Evolutionary conservation across 208 protist species (phyloP), one percentile per base, ranked within the genome.

Genomic region (Wallacemonas sp.): DNA sequence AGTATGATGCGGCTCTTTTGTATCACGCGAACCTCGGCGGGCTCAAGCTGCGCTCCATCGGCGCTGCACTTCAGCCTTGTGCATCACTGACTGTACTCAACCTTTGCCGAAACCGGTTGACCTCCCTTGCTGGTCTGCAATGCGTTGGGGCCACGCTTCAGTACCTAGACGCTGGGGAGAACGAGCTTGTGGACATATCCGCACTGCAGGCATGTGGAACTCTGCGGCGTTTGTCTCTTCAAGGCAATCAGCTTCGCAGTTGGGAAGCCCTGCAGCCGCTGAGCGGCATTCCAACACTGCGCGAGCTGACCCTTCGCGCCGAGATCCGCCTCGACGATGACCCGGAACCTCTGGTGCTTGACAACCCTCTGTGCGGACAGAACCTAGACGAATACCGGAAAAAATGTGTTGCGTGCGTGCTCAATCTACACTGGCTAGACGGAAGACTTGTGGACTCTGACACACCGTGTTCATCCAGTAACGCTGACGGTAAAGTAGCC

Each of bases 301-400:
- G 64, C 1, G 72, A 78, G 12, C 44, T 95, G 19, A 48, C 71
- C 10, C 53, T 95, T 26, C 63, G 71, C 39, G 77, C 82, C 1
- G 60, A 68, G 21, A 62, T 92, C 2, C 3, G 29, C 13, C 39
- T 95, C 10, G 70, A 79, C 2, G 61, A 44, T 8, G 67, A 62
- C 27, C 38, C 52, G 19, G 63, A 81, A 30, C 57, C 61, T 0
- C 61, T 94, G 3, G 29, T 87, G 6, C 61, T 93, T 2, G 85
- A 95, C 66, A 95, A 95, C 30, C 90, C 90, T 9, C 50, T 95
- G 17, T 89, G 86, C 53, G 60, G 66, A 10, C 5, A 36, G 10
- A 33, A 27, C 27, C n/a, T 15, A 8, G 32, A 19, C 0, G 71
- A 85, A 8, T 91, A 91, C 66, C 38, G 44, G 2, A 8, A 42